Base-by-base conservation (phyloP, 495 filamentous ascomycete genomes). In the Aspergillus bridgeri region DNA sequence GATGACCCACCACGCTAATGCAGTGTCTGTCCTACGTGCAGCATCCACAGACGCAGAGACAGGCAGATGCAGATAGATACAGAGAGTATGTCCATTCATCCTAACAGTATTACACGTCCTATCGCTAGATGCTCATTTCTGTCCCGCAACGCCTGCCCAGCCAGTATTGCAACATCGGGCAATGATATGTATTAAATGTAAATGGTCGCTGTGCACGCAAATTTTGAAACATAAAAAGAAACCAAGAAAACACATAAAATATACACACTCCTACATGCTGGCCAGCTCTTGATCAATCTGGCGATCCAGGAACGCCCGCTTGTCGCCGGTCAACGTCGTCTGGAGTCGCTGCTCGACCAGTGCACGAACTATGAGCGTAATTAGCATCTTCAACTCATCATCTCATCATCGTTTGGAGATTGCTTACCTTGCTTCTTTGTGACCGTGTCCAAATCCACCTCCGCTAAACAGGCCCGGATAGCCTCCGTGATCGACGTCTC, bases 201-300 rank as follows among this genome's bases (percentile, higher is more conserved):
- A n/a, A n/a, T n/a, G 27, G 6, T 19, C 50, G 19, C 17, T 33
- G 50, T 52, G 50, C 21, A 21, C 45, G 33, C 51, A 54, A 47
- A 45, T 44, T 33, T 42, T 29, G 58, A 50, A 20, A 23, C 21
- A 51, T 51, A 53, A 57, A 38, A 56, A 56, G 58, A 25, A 57
- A 46, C 47, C 17, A 38, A 24, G 8, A 58, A 42, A 42, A 51
- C 15, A 22, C 20, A 47, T 33, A 18, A 91, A 90, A 96, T 15
- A 38, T 38, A 58, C 24, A 60, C 42, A 7, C 25, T 29, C 92
- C 54, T 58, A 95, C 92, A 97, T 96, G 73, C 89, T 96, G 51
- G 92, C 91, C 62, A 98, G 77, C 75, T 97, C 93, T 52, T 83
- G 83, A 73, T 98, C 94, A 74, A 98, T 98, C 76, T 89, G 86